Evolutionary conservation across 805 yeast genomes (phyloP), one percentile per base, ranked within the genome.

Genomic region (Sugiyamaella lignohabitans): DNA sequence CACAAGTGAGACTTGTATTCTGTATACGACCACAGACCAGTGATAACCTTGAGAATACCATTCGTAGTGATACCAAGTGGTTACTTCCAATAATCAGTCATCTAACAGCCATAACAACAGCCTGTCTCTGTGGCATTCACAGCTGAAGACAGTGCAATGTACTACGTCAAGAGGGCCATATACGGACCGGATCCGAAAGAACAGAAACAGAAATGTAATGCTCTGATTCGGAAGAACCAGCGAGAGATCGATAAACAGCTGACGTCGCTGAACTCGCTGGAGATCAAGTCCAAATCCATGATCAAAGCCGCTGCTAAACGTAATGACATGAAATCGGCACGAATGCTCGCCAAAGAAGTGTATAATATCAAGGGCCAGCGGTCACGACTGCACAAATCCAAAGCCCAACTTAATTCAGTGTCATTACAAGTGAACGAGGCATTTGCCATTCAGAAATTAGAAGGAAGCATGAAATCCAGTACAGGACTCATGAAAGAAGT

Each of bases 161-260:
- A 91, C 61, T 83, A 73, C 62, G 64, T 91, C 29, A 89, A 87
- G 68, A 81, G 82, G 61, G 85, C 89, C 3, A 82, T 91, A 34
- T 91, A 94, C 84, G 98, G 98, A 0, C 97, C 98, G 0, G 96
- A 89, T 61, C 96, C 97, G 37, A 82, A 83, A 59, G 98, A 67
- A 53, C 79, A 72, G 78, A 80, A 78, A 73, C 69, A 93, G 47
- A 83, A 79, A 55, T 85, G 95, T 56, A 89, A 85, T 59, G 71
- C 78, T 34, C 73, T 87, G 18, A 74, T 91, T 37, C 80, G 98
- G 48, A 84, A 83, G 66, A 93, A 89, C 65, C 80, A 82, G 51
- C 73, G 98, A 40, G 89, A 84, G 59, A 66, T 91, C 32, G 97
- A 93, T 53, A 75, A 88, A 56, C 87, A 87, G 50, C 70, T 93